These are phyloP conservation scores for Leishmania braziliensis DNA, from an alignment of 208 protist species.

Conservation along the genomic window DNA sequence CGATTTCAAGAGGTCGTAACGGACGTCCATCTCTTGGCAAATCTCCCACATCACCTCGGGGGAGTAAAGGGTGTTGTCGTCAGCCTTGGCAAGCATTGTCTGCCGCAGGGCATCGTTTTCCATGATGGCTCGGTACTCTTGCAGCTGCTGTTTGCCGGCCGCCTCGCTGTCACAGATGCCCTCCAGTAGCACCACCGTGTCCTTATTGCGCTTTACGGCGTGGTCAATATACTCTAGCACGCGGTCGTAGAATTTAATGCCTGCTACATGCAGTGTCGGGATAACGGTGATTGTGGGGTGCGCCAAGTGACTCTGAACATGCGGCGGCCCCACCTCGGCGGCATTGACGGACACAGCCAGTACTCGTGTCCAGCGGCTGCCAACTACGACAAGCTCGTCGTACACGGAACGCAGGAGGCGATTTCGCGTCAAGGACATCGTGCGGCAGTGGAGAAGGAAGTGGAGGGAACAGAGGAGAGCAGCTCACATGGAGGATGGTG, in stretches of 20 bases:
- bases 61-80: slow-evolving; percentile 83
- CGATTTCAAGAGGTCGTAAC: slow-evolving; percentile 55
- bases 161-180: slow-evolving; percentile 85
- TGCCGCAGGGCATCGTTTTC: slow-evolving; percentile 41
- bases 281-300: slow-evolving; percentile 80
- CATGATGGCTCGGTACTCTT: slow-evolving; percentile 81
- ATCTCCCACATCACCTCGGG: slow-evolving; percentile 71
- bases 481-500: not conserved
- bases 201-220: slow-evolving; percentile 56
- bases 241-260: slow-evolving; percentile 82
- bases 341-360: slow-evolving; percentile 42
- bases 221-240: slow-evolving; percentile 86
- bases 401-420: slow-evolving; percentile 52
- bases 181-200: slow-evolving; percentile 85
- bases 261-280: slow-evolving; percentile 85
- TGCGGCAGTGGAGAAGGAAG: not conserved
- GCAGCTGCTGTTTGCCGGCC: slow-evolving; percentile 72
- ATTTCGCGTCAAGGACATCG: slow-evolving; percentile 34
- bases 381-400: slow-evolving; percentile 79
- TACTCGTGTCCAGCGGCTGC: slow-evolving; percentile 84
- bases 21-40: slow-evolving; percentile 77
- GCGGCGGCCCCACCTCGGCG: slow-evolving; percentile 30
- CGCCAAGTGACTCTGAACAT: slow-evolving; percentile 41
- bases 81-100: slow-evolving; percentile 68
- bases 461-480: not conserved